Base-by-base conservation (phyloP, 352 stramenopile species). In the Phytophthora vignae region DNA sequence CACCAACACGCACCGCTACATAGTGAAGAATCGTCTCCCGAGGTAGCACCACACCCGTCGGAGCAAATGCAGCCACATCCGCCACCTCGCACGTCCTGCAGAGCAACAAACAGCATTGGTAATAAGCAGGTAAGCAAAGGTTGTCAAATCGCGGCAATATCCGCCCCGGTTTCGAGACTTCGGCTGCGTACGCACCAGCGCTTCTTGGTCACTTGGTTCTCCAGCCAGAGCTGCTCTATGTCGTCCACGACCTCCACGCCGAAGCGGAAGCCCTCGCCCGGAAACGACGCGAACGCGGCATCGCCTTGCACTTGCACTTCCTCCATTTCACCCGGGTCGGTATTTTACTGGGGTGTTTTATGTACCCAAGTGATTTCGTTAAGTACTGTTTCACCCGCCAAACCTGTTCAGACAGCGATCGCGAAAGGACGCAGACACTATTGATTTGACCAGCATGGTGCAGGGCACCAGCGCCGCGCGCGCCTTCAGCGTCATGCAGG, bases 401-500 rank as follows among this genome's bases (percentile, higher is more conserved):
- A 61, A 31, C 14, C 19, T 42, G 27, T 15, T 54, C 40, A 60
- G 25, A 75, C 72, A 73, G 56, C 58, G 72, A 69, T 64, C 42
- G 40, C 44, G 44, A 67, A 65, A 67, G 14, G 62, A 68, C 60
- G n/a, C 53, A 67, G 17, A 3, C 11, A 25, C 40, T 63, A 33
- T 10, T 33, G 29, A 33, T 10, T 29, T 33, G 49, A 71, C 17
- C 6, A 66, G 10, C 29, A 87, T 84, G 78, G 61, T 56, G 22
- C 69, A 76, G 40, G 44, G 60, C 31, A 81, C 69, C 52, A 86
- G 79, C 70, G 70, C 77, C 38, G 75, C 78, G 25, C 86, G 83
- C 50, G 73, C 87, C 46, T 87, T 90, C 55, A 70, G 82, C 64
- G 72, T 90, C 57, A 84, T 92, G 68, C 78, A 91, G 53, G 87